These are phyloP conservation scores for Diophrys appendiculata DNA, from an alignment of 73 alveolate genomes.

Conservation along the genomic window DNA sequence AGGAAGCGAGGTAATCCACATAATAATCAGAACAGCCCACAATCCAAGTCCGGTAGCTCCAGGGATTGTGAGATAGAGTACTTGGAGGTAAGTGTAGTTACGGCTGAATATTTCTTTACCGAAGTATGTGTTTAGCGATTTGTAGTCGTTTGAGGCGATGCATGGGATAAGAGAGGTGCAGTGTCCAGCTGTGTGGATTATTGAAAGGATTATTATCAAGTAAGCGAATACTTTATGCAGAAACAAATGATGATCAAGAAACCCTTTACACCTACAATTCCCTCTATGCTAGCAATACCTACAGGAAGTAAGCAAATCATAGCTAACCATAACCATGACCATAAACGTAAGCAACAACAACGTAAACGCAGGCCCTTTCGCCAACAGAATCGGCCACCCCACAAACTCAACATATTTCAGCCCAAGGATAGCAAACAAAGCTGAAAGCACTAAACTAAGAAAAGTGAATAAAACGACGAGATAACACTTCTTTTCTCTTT, in stretches of 20 bases:
- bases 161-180: neutral
- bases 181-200: constrained; percentile 8
- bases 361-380: neutral
- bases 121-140: neutral
- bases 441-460: neutral
- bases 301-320: neutral
- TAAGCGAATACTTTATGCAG: neutral
- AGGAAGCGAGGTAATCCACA: constrained; percentile 19
- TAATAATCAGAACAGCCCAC: constrained; percentile 2
- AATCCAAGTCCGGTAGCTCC: constrained; percentile 18
- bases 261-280: neutral
- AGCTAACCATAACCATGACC: neutral
- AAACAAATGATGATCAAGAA: constrained; percentile 13
- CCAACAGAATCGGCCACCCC: neutral
- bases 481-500: neutral
- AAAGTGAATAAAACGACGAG: neutral
- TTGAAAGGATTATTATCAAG: neutral
- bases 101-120: neutral
- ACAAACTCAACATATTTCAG: neutral
- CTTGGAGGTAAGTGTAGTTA: neutral
- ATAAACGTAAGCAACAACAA: neutral
- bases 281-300: neutral
- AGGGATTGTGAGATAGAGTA: constrained; percentile 2
- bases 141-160: neutral
- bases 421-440: neutral